Evolutionary conservation across 148 eudicot species (phyloP).

Genomic region (Vaccinium corymbosum): DNA sequence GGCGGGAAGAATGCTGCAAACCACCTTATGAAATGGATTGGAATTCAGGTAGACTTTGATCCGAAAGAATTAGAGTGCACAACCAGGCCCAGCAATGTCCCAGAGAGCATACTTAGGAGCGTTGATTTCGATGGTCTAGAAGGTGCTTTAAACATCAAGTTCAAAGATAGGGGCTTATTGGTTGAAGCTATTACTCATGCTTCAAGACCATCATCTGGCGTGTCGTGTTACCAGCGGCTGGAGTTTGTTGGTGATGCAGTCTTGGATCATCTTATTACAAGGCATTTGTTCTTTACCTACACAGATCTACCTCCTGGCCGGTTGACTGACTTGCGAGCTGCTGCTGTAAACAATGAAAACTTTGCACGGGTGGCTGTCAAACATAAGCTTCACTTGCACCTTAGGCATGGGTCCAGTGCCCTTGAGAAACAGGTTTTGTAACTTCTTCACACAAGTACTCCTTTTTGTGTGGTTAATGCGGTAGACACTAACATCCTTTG

Average conservation of each 20-base stretch:
- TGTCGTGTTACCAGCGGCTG: slow-evolving; percentile 89
- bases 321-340: slow-evolving; percentile 95
- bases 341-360: slow-evolving; percentile 98
- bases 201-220: slow-evolving; percentile 98
- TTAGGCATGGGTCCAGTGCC: slow-evolving; percentile 94
- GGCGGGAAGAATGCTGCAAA: slow-evolving; percentile 90
- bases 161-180: slow-evolving; percentile 55
- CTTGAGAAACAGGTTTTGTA: slow-evolving; percentile 80
- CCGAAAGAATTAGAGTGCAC: slow-evolving; percentile 50
- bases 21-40: slow-evolving; percentile 97
- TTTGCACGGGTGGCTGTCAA: slow-evolving; percentile 96
- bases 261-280: slow-evolving; percentile 93
- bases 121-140: slow-evolving; percentile 68
- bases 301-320: slow-evolving; percentile 97
- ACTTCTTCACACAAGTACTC: neutral
- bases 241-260: slow-evolving; percentile 99
- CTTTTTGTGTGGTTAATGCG: slow-evolving; percentile 6
- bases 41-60: slow-evolving; percentile 77
- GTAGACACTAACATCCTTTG: neutral
- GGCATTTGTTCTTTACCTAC: slow-evolving; percentile 81
- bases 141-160: slow-evolving; percentile 63
- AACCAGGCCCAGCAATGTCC: slow-evolving; percentile 49
- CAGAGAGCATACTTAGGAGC: slow-evolving; percentile 67
- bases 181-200: slow-evolving; percentile 98
- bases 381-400: slow-evolving; percentile 83